These are phyloP conservation scores for Russula griseocarnosa DNA, from an alignment of 768 basidiomycete genomes.

Conservation along the genomic window DNA sequence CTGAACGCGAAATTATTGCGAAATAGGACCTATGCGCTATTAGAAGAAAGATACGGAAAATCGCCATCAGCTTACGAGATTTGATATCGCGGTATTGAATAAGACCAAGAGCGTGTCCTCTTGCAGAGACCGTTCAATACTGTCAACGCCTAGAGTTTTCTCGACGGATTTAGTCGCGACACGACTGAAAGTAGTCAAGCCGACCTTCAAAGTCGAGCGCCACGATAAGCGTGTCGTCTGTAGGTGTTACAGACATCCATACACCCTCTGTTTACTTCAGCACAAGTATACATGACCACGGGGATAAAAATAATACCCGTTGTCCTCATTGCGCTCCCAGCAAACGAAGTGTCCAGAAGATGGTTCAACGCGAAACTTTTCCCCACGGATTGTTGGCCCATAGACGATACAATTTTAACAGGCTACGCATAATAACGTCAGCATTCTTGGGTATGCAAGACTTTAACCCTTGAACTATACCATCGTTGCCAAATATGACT, in stretches of 20 bases:
- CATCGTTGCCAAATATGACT: conserved; percentile 58
- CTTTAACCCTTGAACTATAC: conserved; percentile 29
- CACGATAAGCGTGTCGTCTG: conserved; percentile 49
- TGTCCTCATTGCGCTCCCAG: conserved; percentile 62
- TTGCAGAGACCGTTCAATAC: conserved; percentile 59
- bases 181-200: background rate
- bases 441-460: background rate
- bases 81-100: conserved; percentile 64
- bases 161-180: background rate
- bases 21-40: conserved; percentile 52
- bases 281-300: background rate
- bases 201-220: conserved; percentile 63
- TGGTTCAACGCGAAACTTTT: conserved; percentile 61
- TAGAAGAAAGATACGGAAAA: conserved; percentile 23
- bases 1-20: conserved; percentile 63
- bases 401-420: conserved; percentile 61
- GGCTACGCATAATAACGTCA: conserved; percentile 38
- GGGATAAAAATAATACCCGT: conserved; percentile 50
- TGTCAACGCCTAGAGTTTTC: conserved; percentile 47
- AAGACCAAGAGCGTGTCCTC: conserved; percentile 61
- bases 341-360: conserved; percentile 59
- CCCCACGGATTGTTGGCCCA: conserved; percentile 67
- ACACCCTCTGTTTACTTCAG: conserved; percentile 48
- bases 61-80: conserved; percentile 43
- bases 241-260: conserved; percentile 65